Conservation (phyloP, 2,329 filamentous ascomycete genomes). For the Fusarium penzigii region DNA sequence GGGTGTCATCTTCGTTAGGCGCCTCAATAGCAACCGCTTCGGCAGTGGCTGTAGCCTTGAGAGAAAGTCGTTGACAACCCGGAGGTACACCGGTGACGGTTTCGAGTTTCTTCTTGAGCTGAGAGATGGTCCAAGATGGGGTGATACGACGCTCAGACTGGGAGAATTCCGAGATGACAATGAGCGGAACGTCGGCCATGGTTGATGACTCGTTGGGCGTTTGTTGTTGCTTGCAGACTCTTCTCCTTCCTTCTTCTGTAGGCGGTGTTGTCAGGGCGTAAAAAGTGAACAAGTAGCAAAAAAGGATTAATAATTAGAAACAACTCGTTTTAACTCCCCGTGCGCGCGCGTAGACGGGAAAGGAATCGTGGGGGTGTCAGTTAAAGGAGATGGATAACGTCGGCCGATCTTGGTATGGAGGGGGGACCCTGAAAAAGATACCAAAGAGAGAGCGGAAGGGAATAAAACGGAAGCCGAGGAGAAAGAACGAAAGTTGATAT, state of each 20-base stretch:
- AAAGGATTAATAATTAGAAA: too few species aligned
- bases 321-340: too few species aligned
- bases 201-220: slow-evolving; percentile 12
- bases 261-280: too few species aligned
- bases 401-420: background rate
- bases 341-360: background rate
- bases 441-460: background rate
- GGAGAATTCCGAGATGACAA: slow-evolving; percentile 73
- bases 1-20: slow-evolving; percentile 69
- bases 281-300: background rate
- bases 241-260: too few species aligned
- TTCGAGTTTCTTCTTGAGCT: slow-evolving; percentile 86
- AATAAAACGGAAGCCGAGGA: background rate
- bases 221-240: too few species aligned
- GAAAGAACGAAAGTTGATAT: background rate
- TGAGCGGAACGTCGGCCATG: slow-evolving; percentile 74
- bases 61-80: slow-evolving; percentile 70
- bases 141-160: slow-evolving; percentile 88
- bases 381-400: background rate
- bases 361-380: background rate
- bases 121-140: slow-evolving; percentile 84
- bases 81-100: slow-evolving; percentile 91
- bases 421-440: background rate
- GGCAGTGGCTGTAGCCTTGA: slow-evolving; percentile 60
- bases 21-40: slow-evolving; percentile 67